A percentile compares a stretch with the other conserved stretches of the same genome.
phyloP scores from a whole-genome alignment of 805 yeast species.

The Barnettozyma wickerhamii region DNA sequence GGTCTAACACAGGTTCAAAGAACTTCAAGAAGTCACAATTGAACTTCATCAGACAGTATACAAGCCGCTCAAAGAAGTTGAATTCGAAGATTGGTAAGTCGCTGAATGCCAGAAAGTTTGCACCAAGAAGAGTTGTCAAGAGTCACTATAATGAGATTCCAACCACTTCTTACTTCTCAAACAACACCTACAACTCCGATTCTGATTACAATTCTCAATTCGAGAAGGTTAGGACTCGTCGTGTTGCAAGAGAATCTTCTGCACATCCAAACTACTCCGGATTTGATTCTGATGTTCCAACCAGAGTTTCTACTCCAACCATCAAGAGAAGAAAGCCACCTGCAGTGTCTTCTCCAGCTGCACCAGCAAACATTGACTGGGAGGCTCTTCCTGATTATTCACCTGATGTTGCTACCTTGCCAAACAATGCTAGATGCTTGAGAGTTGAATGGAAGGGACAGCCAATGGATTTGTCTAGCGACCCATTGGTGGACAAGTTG shows the following conservation, averaged over 20 bases:
- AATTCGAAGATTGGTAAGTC: constrained; percentile 26
- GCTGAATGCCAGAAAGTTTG: constrained; percentile 17
- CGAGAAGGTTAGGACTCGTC: constrained; percentile 58
- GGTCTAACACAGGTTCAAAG: constrained; percentile 38
- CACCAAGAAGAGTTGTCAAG: constrained; percentile 23
- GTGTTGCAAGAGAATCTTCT: constrained; percentile 41
- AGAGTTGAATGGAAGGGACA: constrained; percentile 98
- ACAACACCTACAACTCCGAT: constrained; percentile 31
- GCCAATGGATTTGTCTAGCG: constrained; percentile 83
- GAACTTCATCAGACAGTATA: constrained; percentile 49
- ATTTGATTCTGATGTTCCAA: constrained; percentile 27
- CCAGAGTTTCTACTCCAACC: constrained; percentile 30
- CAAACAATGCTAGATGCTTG: constrained; percentile 65
- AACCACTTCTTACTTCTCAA: constrained; percentile 17
- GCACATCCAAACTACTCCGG: constrained; percentile 13
- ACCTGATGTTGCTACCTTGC: constrained; percentile 66
- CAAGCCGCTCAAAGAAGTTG: constrained; percentile 11
- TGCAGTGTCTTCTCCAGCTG: constrained; percentile 37
- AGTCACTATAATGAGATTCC: constrained; percentile 7
- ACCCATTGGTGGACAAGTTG: constrained; percentile 66
- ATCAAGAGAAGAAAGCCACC: constrained; percentile 38
- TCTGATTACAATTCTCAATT: constrained; percentile 29
- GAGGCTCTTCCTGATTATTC: constrained; percentile 76
- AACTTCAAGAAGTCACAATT: constrained; percentile 46
- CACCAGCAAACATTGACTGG: constrained; percentile 55